Conservation (phyloP, 208 protist genomes). For the Herpetomonas samuelpessoai region DNA sequence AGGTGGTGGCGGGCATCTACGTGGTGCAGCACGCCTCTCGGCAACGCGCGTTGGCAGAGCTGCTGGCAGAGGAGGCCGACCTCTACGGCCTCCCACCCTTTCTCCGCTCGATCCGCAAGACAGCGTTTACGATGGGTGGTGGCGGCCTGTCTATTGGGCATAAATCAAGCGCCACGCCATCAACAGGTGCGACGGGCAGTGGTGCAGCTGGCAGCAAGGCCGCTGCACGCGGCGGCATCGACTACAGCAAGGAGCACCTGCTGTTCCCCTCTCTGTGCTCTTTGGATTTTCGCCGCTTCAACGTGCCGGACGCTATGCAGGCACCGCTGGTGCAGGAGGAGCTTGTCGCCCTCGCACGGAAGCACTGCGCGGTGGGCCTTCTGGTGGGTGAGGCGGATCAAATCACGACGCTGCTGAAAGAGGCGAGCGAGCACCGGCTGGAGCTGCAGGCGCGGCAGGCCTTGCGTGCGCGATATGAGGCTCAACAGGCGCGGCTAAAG, state of each 20-base stretch:
- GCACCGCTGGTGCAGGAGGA: conserved; percentile 71
- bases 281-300: conserved; percentile 45
- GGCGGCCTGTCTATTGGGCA: background rate
- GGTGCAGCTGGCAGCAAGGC: background rate
- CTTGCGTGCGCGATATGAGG: conserved; percentile 4
- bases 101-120: conserved; percentile 71
- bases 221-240: background rate
- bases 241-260: conserved; percentile 1
- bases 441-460: conserved; percentile 7
- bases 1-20: conserved; percentile 56
- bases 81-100: conserved; percentile 86
- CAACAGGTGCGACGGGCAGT: background rate
- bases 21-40: conserved; percentile 46
- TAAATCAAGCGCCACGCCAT: too few relatives aligned
- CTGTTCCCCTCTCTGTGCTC: conserved; percentile 58
- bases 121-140: background rate
- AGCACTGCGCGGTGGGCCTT: conserved; percentile 55
- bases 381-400: conserved; percentile 80
- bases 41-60: conserved; percentile 19
- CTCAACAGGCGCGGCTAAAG: background rate
- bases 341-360: conserved; percentile 45
- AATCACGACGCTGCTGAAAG: conserved; percentile 38
- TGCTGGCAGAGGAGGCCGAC: conserved; percentile 48
- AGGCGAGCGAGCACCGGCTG: conserved; percentile 18
- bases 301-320: conserved; percentile 38